Evolutionary conservation across 768 basidiomycete genomes (phyloP), one percentile per base, ranked within the genome.

Genomic region (Leccinum uliginosum): DNA sequence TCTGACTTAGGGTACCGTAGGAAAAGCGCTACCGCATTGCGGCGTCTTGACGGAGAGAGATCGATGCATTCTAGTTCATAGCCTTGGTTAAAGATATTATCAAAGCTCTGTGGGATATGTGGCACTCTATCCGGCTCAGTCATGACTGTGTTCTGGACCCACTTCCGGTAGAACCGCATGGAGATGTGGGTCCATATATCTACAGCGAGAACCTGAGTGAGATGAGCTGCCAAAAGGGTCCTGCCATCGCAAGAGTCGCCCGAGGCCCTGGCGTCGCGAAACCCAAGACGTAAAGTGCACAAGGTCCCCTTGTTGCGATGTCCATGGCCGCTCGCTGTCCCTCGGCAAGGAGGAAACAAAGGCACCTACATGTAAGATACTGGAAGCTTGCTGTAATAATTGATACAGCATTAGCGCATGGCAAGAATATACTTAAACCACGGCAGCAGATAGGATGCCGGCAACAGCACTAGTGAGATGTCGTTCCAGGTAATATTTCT

Each of bases 371-470:
- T 38, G 38, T 38, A 30, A 30, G 30, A 30, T 30, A 38, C 1
- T 38, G 9, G 17, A n/a, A 29, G 15, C 11, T 61, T 47, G 30
- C 40, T 19, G 11, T 35, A 12, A 17, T 34, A 44, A 14, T 2
- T 7, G 27, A 21, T 40, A 24, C 17, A 49, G 32, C 27, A 32
- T 26, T 29, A 10, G 55, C 32, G 4, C 44, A n/a, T 21, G 8
- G n/a, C 24, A 19, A 40, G 47, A 43, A 47, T 10, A 29, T 21
- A n/a, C n/a, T n/a, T n/a, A 7, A 43, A 27, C 47, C 19, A 56
- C 48, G 56, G 63, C 19, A 62, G 45, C 10, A 47, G 24, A 30
- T 19, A 32, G 35, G 30, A 60, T 60, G 65, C 65, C 62, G 64
- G 56, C n/a, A 53, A 11, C 7, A 43, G n/a, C n/a, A n/a, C n/a